Base-by-base conservation (phyloP, 345 rosid genomes). In the Eucalyptus sp. region DNA sequence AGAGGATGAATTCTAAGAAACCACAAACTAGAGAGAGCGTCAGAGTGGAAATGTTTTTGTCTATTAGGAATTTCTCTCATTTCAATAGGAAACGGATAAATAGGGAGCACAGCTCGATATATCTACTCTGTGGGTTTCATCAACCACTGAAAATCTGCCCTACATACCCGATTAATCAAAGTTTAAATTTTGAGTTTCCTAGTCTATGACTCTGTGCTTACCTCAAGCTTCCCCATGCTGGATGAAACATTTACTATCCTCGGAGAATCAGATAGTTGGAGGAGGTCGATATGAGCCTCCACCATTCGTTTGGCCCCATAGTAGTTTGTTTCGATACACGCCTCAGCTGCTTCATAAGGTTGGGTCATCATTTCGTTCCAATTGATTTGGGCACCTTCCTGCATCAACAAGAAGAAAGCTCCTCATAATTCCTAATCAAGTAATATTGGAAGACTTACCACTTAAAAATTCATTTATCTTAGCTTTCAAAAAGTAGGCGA, bases 211-310 rank as follows among this genome's bases (percentile, higher is more conserved):
- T 50, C 31, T 68, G 58, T 52, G 43, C 44, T 48, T 92, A 93
- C 95, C 95, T 90, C 51, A 15, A 95, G 87, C 91, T 87, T 76
- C 60, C 92, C 95, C 90, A 76, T 41, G 87, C 87, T 18, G 43
- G 95, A 94, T 50, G 95, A 94, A 44, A 95, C 91, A 90, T 86
- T 95, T 64, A 94, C 95, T 54, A 95, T 91, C 86, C 93, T 92
- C 13, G 95, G 93, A 9, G 92, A 92, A 76, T 92, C 90, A 13
- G 95, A 93, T 52, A 52, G 58, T 52, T 52, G 58, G 58, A 52
- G 58, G 58, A 52, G 58, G 58, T 52, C 58, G 22, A 52, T 8
- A 52, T 18, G 58, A 52, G 58, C 58, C 58, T 20, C 58, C 58
- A 52, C 58, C 58, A 52, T 52, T 52, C 58, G 58, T 52, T 52